Evolutionary conservation across 1,284 basidiomycete genomes (phyloP).

Genomic region (Ustilago tritici): DNA sequence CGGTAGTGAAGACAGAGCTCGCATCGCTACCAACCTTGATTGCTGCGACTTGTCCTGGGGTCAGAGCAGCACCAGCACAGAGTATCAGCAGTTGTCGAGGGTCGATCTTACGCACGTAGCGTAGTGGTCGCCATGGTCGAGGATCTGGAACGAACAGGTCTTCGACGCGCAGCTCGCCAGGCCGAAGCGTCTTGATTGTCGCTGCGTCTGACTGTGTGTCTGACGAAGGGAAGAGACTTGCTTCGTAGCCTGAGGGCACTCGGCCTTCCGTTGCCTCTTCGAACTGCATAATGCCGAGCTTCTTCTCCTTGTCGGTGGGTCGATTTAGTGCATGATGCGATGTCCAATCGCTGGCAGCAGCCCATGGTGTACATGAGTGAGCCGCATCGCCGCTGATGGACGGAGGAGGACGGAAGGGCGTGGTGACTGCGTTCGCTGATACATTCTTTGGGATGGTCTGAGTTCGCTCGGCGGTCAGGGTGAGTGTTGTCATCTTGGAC

Average conservation of each 20-base stretch:
- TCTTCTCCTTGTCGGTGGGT: constrained; percentile 42
- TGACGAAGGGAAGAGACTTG: constrained; percentile 18
- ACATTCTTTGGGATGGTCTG: constrained; percentile 41
- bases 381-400: constrained; percentile 36
- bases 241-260: constrained; percentile 46
- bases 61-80: constrained; percentile 54
- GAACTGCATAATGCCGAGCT: constrained; percentile 51
- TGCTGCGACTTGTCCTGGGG: constrained; percentile 43
- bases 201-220: constrained; percentile 20
- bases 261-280: constrained; percentile 51
- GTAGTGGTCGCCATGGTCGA: constrained; percentile 59
- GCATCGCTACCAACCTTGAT: constrained; percentile 36
- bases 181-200: constrained; percentile 26
- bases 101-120: constrained; percentile 64
- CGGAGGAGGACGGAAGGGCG: constrained; percentile 33
- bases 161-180: constrained; percentile 36
- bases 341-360: constrained; percentile 27
- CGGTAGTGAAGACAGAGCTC: constrained; percentile 25
- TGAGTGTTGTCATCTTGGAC: constrained; percentile 46
- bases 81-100: constrained; percentile 67
- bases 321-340: constrained; percentile 51
- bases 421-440: constrained; percentile 27
- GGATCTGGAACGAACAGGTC: constrained; percentile 66
- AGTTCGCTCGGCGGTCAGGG: constrained; percentile 21
- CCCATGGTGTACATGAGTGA: constrained; percentile 38